Conservation (phyloP, 345 rosid genomes). For the Eucalyptus erythrocorys region DNA sequence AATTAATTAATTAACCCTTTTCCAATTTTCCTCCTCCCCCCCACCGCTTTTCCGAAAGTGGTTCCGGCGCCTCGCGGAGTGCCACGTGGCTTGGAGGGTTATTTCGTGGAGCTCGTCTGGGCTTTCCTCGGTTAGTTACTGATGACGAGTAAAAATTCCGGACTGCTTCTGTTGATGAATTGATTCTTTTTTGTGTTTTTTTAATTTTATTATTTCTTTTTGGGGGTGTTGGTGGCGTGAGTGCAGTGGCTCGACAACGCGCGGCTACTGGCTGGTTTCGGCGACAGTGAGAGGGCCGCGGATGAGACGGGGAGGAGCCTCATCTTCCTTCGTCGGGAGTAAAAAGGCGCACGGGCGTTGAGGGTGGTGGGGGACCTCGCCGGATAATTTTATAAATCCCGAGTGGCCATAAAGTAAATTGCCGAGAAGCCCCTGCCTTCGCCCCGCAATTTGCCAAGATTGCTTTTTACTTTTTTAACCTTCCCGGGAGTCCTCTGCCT, state of each 20-base stretch:
- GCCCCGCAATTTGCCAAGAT: too few relatives aligned
- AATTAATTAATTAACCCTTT: too few relatives aligned
- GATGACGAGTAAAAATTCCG: not conserved
- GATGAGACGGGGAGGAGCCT: not conserved
- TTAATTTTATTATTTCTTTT: not conserved
- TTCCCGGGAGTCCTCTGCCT: not conserved
- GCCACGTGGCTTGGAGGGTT: not conserved
- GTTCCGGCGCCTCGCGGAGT: not conserved
- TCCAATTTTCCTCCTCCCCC: rapidly evolving
- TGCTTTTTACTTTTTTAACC: too few relatives aligned
- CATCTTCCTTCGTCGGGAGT: not conserved
- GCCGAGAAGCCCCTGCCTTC: not conserved
- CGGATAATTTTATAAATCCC: not conserved
- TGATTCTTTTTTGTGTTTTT: rapidly evolving
- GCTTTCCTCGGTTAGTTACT: not conserved
- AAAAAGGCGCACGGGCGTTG: too few relatives aligned
- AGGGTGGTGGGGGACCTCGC: not conserved
- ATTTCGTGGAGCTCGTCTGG: not conserved
- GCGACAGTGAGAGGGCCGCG: not conserved
- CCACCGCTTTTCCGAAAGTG: not conserved
- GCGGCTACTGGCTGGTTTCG: not conserved
- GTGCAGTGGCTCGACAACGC: not conserved
- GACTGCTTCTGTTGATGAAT: rapidly evolving
- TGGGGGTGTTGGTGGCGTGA: not conserved
- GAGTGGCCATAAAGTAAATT: not conserved